Evolutionary conservation across 2,329 filamentous ascomycete species (phyloP), one percentile per base, ranked within the genome.

Genomic region (Exophiala oligosperma): DNA sequence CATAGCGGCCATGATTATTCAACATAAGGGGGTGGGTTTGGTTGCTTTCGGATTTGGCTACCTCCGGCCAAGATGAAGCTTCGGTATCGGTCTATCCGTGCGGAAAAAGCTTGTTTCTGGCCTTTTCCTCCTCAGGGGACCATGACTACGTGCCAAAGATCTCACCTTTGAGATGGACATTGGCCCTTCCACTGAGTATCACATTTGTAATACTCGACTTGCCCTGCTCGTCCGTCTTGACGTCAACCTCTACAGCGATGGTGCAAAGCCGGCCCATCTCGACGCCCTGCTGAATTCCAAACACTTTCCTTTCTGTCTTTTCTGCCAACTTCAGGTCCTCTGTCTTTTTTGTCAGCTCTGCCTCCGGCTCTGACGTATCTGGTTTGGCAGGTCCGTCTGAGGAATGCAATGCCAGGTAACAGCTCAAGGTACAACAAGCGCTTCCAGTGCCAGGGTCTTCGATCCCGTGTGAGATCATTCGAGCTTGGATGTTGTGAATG

Each of bases 401-500:
- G 8, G 46, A 24, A 23, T 56, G 43, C 52, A 82, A 67, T 3
- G 80, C 76, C 60, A 88, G 72, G 66, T 82, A 87, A 57, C 78
- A 75, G 24, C 76, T 76, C 64, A 89, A 70, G 6, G 81, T 81
- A 68, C 79, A 81, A 8, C 85, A 84, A 38, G 85, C 85, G 59
- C 83, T 86, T 0, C 87, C 87, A 0, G 84, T 87, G 0, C 82
- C 84, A 2, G 84, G 80, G 64, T 89, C 86, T 67, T 87, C 82
- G 17, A 81, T 62, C 1, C 65, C 66, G 21, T 66, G 63, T 3
- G 62, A 63, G 12, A 73, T 69, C 64, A 73, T 70, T 24, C 71
- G 67, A 2, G 66, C 66, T 29, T 69, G 67, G 14, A 73, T 52
- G n/a, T 64, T 66, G n/a, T 66, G 68, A 26, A 69, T 66, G 43